These are phyloP conservation scores for Sanghuangporus weigelae DNA, from an alignment of 1,284 basidiomycete species.

Conservation along the genomic window DNA sequence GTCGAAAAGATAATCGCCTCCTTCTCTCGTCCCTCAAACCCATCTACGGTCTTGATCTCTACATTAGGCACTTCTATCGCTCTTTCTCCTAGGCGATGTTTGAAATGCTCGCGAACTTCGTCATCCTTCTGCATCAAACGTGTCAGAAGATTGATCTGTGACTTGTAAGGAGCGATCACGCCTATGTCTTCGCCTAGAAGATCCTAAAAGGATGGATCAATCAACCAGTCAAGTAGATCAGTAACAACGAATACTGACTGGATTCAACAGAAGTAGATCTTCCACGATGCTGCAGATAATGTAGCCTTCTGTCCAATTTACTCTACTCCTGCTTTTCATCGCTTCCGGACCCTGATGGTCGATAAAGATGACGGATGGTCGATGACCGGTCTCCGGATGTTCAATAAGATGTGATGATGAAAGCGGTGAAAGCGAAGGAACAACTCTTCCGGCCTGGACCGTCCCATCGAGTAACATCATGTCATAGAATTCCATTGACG, in stretches of 20 bases:
- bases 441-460: constrained; percentile 52
- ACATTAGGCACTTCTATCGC: constrained; percentile 59
- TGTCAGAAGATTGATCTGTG: constrained; percentile 69
- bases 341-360: constrained; percentile 71
- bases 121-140: constrained; percentile 55
- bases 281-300: constrained; percentile 77
- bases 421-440: constrained; percentile 52
- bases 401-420: constrained; percentile 45
- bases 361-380: constrained; percentile 68
- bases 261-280: constrained; percentile 70
- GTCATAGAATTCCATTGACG: constrained; percentile 80
- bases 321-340: constrained; percentile 58
- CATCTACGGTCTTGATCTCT: constrained; percentile 87
- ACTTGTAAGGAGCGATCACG: constrained; percentile 82
- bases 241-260: constrained; percentile 36
- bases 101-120: constrained; percentile 48
- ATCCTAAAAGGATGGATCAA: constrained; percentile 34
- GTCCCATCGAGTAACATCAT: constrained; percentile 69
- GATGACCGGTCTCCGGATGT: constrained; percentile 29
- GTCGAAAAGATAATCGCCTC: constrained; percentile 89
- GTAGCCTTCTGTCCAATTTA: constrained; percentile 71
- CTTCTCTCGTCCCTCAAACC: constrained; percentile 93
- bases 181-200: constrained; percentile 74
- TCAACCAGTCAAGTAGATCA: neutral
- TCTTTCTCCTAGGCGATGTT: constrained; percentile 56